Conservation (phyloP, 2,329 filamentous ascomycete genomes). For the Sclerotinia trifoliorum region DNA sequence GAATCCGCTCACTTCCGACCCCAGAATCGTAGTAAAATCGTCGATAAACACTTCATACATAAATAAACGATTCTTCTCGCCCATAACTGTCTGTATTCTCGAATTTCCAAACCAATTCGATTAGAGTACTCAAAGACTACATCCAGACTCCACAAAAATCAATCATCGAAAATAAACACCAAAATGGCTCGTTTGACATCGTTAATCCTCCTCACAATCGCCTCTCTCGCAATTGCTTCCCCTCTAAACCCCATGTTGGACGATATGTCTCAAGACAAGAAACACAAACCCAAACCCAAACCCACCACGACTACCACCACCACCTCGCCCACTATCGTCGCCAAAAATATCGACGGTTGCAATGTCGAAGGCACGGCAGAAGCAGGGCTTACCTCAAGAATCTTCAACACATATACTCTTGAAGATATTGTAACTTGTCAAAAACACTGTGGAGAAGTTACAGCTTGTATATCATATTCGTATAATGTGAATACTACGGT, state of each 20-base stretch:
- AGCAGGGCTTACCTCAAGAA: not conserved
- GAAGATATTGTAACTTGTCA: not conserved
- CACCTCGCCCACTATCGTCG: not conserved
- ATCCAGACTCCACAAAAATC: not conserved
- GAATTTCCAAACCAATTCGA: not conserved
- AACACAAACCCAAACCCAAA: not conserved
- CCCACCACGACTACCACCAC: constrained; percentile 4
- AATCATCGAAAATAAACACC: not conserved
- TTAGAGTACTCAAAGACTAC: not conserved
- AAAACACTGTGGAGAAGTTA: not conserved
- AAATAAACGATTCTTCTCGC: not conserved
- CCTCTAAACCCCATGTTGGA: not conserved
- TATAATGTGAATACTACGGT: not conserved
- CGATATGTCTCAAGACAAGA: not conserved
- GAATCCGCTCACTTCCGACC: not conserved
- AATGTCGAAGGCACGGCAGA: constrained; percentile 14
- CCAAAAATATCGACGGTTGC: constrained; percentile 16
- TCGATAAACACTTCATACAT: not conserved
- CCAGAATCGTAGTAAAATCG: too few species aligned
- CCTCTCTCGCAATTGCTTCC: not conserved
- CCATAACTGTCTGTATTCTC: not conserved
- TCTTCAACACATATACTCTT: not conserved
- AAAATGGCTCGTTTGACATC: constrained; percentile 5
- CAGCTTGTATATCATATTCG: constrained; percentile 18
- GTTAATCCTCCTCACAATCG: not conserved